phyloP scores from a whole-genome alignment of 768 basidiomycete species.

The Amanita exitialis region DNA sequence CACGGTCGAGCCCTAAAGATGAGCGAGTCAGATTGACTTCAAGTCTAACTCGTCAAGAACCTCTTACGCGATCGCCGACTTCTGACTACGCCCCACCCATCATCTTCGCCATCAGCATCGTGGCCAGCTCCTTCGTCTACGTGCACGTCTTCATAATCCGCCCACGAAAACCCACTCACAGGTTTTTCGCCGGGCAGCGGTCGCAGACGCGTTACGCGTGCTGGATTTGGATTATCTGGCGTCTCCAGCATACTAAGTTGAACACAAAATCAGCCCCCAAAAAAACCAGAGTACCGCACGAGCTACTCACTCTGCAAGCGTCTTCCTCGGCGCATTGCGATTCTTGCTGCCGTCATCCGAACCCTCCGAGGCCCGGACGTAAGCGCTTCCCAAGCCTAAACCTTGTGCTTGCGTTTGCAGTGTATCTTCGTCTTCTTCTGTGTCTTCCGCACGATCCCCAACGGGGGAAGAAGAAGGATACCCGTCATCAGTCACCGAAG shows the following conservation, averaged over 20 bases:
- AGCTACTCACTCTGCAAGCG: constrained; percentile 48
- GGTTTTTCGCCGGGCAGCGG: constrained; percentile 49
- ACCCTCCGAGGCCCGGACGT: constrained; percentile 13
- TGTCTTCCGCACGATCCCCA: constrained; percentile 18
- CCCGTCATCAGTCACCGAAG: constrained; percentile 24
- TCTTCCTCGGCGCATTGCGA: constrained; percentile 17
- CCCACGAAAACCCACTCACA: constrained; percentile 62
- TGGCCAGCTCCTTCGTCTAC: constrained; percentile 30
- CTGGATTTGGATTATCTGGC: constrained; percentile 40
- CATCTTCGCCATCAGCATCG: constrained; percentile 64
- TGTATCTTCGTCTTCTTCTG: constrained; percentile 15
- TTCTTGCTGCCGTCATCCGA: constrained; percentile 3
- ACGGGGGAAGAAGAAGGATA: constrained; percentile 27
- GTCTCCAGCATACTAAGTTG: constrained; percentile 49
- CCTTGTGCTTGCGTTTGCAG: constrained; percentile 15
- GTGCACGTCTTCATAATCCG: constrained; percentile 63
- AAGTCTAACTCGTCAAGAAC: not conserved
- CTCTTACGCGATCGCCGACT: constrained; percentile 36
- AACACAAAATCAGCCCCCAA: not conserved
- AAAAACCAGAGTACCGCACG: no score
- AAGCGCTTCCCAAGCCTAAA: constrained; percentile 14
- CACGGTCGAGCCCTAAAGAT: constrained; percentile 9
- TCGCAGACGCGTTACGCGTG: constrained; percentile 64
- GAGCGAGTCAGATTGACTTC: not conserved
- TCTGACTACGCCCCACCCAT: constrained; percentile 73